Conservation (phyloP, 495 filamentous ascomycete species). For the Trichocladium antarcticum region DNA sequence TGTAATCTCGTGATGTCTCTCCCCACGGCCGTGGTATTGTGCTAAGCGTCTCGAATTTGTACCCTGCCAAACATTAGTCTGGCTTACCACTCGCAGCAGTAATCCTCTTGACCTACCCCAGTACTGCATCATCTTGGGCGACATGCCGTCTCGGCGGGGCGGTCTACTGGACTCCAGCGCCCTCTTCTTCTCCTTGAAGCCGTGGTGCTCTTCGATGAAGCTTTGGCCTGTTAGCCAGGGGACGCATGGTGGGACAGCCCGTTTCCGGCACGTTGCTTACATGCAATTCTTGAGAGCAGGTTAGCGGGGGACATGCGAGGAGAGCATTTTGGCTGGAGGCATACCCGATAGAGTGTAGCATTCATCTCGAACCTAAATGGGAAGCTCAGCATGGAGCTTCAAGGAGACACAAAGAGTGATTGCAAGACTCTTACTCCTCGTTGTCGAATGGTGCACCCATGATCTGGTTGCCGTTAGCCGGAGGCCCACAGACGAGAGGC, state of each 20-base stretch:
- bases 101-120: slow-evolving; percentile 40
- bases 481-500: neutral
- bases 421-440: slow-evolving; percentile 51
- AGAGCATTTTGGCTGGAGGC: slow-evolving; percentile 22
- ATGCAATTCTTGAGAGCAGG: slow-evolving; percentile 53
- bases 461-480: slow-evolving; percentile 45
- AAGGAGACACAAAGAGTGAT: slow-evolving; percentile 1
- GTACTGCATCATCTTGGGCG: slow-evolving; percentile 40
- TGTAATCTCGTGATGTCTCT: slow-evolving; percentile 54
- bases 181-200: slow-evolving; percentile 48
- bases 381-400: slow-evolving; percentile 4
- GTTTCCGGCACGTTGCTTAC: slow-evolving; percentile 38
- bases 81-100: neutral
- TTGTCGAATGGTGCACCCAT: slow-evolving; percentile 73
- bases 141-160: slow-evolving; percentile 31
- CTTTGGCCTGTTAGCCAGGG: slow-evolving; percentile 34
- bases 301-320: slow-evolving; percentile 10
- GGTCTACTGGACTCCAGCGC: slow-evolving; percentile 49
- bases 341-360: slow-evolving; percentile 75
- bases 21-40: slow-evolving; percentile 64
- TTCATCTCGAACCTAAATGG: slow-evolving; percentile 81
- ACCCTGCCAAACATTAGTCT: slow-evolving; percentile 42
- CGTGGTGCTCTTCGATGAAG: slow-evolving; percentile 87
- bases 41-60: slow-evolving; percentile 88
- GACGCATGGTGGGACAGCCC: neutral